A percentile compares a stretch with the other conserved stretches of the same genome.
Conservation (phyloP, 345 rosid genomes). For the Populus tremula region DNA sequence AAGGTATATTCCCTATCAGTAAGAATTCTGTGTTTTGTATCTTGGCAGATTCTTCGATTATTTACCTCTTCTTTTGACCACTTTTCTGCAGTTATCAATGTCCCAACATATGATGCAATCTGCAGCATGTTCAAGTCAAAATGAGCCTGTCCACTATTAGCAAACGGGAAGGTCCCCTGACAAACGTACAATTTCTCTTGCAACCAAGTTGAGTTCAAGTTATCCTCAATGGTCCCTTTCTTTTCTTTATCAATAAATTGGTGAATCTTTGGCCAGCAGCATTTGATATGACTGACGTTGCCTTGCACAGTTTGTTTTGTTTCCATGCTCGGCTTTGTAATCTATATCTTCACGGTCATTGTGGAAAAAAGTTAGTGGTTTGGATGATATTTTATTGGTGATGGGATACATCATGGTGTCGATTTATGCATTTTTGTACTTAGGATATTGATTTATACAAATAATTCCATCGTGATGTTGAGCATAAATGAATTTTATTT, state of each 20-base stretch:
- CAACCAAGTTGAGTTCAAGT: slow-evolving; percentile 15
- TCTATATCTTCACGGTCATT: not conserved
- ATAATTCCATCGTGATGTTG: not conserved
- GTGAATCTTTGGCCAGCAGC: slow-evolving; percentile 11
- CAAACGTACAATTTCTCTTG: slow-evolving; percentile 8
- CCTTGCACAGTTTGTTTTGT: not conserved
- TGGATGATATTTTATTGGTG: not conserved
- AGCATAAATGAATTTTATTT: not conserved
- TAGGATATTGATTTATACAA: not conserved
- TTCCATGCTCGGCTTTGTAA: not conserved
- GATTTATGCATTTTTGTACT: not conserved
- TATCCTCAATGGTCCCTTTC: slow-evolving; percentile 3
- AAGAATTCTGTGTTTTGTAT: not conserved
- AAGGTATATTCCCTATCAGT: slow-evolving; percentile 46
- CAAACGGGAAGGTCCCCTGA: slow-evolving; percentile 8
- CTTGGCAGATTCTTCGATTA: not conserved
- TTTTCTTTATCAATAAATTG: slow-evolving; percentile 26
- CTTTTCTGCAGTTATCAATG: slow-evolving; percentile 40
- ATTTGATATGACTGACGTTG: slow-evolving; percentile 8
- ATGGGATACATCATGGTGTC: not conserved
- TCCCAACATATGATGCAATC: slow-evolving; percentile 69
- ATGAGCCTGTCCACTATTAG: slow-evolving; percentile 4
- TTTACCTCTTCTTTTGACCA: not conserved
- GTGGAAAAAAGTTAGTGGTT: slow-evolving; percentile 5
- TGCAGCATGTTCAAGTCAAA: slow-evolving; percentile 53